Base-by-base conservation (phyloP, 169 alveolate species). In the Plasmodium ovale region DNA sequence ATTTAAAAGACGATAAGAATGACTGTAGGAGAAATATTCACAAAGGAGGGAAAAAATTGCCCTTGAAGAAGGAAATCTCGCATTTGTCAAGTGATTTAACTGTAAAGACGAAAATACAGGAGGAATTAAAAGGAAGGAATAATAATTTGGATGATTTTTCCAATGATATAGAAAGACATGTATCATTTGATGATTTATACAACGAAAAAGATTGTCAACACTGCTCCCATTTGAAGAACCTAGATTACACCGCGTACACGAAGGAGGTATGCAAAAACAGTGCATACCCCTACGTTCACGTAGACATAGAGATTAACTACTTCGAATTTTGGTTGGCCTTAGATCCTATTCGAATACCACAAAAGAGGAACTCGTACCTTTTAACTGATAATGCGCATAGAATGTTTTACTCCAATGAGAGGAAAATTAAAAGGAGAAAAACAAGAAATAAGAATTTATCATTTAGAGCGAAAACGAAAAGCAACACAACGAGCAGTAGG, bases 301-400 rank as follows among this genome's bases (percentile, higher is more conserved):
- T 82, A 82, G 90, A 82, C 60, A n/a, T 82, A n/a, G 90, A 82
- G 33, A 64, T 82, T 19, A 82, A 82, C 67, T 82, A 64, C 35
- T 82, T 68, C 39, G 90, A 82, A 82, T 19, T 56, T 25, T 82
- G 90, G 90, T 29, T 82, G 54, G 35, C 90, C 31, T 54, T 82
- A 49, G 90, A 82, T 42, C 90, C 90, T 65, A 59, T 68, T 64
- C 47, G 90, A 59, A 70, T 82, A 53, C 90, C 90, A 19, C 90
- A 82, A 70, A 82, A 65, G 39, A 82, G 42, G 53, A 82, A 47
- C 14, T 3, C 16, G 4, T 47, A 68, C 33, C 3, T 42, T 4
- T 4, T 65, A n/a, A 51, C 25, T n/a, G 54, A 33, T 12, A 33
- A 59, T 64, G 27, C 25, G n/a, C 49, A 29, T 49, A 77, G 44